These are phyloP conservation scores for Phaeosphaeriaceae sp. DNA, from an alignment of 2,329 filamentous ascomycete species.

Conservation along the genomic window DNA sequence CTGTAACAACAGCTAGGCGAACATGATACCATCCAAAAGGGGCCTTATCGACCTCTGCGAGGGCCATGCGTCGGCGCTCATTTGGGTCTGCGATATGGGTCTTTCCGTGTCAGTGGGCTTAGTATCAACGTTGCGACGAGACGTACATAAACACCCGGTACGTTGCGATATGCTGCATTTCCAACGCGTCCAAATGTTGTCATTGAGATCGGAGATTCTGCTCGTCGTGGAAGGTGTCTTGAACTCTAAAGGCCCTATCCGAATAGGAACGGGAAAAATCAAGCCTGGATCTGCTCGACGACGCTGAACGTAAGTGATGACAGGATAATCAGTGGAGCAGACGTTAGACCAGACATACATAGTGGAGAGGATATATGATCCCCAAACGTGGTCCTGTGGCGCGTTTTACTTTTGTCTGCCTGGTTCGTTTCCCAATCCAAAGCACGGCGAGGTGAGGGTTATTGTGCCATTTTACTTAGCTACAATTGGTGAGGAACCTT, in stretches of 20 bases:
- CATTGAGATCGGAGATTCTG: conserved; percentile 21
- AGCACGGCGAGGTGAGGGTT: conserved; percentile 1
- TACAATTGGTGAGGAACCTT: conserved; percentile 18
- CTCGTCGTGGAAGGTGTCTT: conserved; percentile 5
- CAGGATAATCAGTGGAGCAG: conserved; percentile 10
- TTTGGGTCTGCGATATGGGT: conserved; percentile 43
- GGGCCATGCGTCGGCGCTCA: conserved; percentile 44
- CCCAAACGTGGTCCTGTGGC: conserved; percentile 7
- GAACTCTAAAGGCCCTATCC: neutral
- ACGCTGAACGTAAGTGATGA: conserved; percentile 3
- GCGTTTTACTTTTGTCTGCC: conserved; percentile 8
- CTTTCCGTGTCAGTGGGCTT: conserved; percentile 18
- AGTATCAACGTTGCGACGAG: neutral
- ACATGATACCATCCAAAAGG: conserved; percentile 69
- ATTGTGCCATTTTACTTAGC: conserved; percentile 14
- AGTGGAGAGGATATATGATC: conserved; percentile 12
- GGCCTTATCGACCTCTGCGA: conserved; percentile 46
- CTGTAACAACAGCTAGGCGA: conserved; percentile 76
- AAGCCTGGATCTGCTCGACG: conserved; percentile 10
- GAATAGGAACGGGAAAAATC: conserved; percentile 5
- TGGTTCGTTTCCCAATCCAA: conserved; percentile 2
- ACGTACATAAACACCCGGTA: conserved; percentile 38
- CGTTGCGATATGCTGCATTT: conserved; percentile 42
- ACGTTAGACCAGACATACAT: conserved; percentile 4
- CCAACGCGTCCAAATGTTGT: conserved; percentile 34